phyloP scores from a whole-genome alignment of 768 basidiomycete species.

The Rhodotorula kratochvilovae region DNA sequence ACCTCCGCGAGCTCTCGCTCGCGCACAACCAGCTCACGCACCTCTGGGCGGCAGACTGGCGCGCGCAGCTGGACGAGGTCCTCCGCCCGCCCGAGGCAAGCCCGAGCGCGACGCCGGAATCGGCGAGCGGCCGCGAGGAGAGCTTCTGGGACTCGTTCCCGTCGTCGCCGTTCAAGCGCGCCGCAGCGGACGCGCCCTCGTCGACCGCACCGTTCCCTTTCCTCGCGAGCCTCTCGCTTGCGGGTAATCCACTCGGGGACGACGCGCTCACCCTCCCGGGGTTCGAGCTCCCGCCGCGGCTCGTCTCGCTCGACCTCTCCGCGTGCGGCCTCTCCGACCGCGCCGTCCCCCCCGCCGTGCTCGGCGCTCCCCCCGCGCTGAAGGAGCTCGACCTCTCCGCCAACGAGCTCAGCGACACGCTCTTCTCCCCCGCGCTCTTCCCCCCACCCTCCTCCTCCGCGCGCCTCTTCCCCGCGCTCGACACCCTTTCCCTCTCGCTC shows the following conservation, averaged over 20 bases:
- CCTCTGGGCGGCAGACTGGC: conserved; percentile 26
- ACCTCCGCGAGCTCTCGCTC: conserved; percentile 26
- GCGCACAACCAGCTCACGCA: conserved; percentile 12
- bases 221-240: conserved; percentile 1
- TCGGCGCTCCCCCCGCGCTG: conserved; percentile 1
- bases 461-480: conserved; percentile 11
- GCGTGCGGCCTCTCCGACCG: conserved; percentile 6
- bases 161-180: neutral
- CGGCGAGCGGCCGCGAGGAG: neutral
- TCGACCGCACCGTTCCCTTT: conserved; percentile 9
- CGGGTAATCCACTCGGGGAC: conserved; percentile 4
- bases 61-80: neutral
- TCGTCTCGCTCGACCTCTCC: conserved; percentile 17
- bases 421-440: conserved; percentile 3
- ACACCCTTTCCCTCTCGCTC: conserved; percentile 9
- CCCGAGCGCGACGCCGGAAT: conserved; percentile 28
- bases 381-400: conserved; percentile 14
- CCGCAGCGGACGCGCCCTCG: neutral
- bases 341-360: neutral
- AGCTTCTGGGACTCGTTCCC: conserved; percentile 12
- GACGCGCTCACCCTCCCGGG: neutral
- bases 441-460: neutral
- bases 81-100: conserved; percentile 9
- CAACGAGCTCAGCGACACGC: conserved; percentile 15
- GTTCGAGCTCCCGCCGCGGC: conserved; percentile 13